Percentiles rank a stretch among this genome's conserved stretches.
phyloP scores from a whole-genome alignment of 164 flowering plant genomes.

The Liquidambar formosana region DNA sequence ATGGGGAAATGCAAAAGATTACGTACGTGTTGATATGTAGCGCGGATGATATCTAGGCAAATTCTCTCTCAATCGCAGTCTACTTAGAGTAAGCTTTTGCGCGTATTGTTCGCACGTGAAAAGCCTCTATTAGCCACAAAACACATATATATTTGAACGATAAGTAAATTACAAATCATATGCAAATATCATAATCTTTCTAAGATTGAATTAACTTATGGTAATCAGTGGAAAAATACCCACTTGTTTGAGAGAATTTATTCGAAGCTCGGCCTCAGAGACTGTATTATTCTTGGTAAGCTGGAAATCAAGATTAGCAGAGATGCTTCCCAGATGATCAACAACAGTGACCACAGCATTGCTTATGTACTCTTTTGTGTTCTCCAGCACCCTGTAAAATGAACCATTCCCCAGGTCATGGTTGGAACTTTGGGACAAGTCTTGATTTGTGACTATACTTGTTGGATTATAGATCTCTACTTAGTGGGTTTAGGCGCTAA shows the following conservation, averaged over 20 bases:
- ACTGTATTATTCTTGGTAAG: conserved; percentile 23
- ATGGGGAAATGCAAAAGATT: too few species aligned
- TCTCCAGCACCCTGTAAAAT: conserved; percentile 54
- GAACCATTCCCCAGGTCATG: neutral
- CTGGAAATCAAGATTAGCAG: conserved; percentile 48
- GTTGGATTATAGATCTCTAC: too few species aligned
- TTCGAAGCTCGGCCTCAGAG: conserved; percentile 50
- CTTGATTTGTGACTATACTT: too few species aligned
- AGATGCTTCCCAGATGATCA: conserved; percentile 78
- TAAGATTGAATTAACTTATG: too few species aligned
- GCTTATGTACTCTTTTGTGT: conserved; percentile 74
- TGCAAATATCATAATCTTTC: too few species aligned
- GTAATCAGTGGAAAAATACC: neutral
- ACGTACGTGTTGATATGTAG: conserved; percentile 47
- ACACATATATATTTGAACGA: too few species aligned
- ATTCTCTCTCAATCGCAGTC: conserved; percentile 30
- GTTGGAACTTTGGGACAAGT: too few species aligned
- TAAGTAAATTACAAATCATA: too few species aligned
- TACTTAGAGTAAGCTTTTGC: conserved; percentile 41
- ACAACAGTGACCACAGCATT: conserved; percentile 72
- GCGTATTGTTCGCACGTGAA: conserved; percentile 39
- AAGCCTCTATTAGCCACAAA: conserved; percentile 38
- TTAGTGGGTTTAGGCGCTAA: too few species aligned
- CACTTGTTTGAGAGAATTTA: conserved; percentile 64
- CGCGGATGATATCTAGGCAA: conserved; percentile 35